Base-by-base conservation (phyloP, 2,329 filamentous ascomycete genomes). In the Thielaviopsis musarum region DNA sequence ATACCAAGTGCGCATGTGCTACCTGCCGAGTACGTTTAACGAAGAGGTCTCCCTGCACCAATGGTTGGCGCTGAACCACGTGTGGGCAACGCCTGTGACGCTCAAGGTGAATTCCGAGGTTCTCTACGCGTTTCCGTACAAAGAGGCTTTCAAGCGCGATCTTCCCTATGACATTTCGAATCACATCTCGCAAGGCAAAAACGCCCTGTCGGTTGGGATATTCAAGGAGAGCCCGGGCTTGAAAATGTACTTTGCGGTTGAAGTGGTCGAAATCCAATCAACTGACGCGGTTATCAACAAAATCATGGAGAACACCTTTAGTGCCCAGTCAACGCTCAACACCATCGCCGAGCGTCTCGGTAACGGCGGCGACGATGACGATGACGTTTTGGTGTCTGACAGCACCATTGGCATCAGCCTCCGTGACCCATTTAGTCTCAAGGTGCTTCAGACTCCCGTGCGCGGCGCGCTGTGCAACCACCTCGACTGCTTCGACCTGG, bases 401-500 rank as follows among this genome's bases (percentile, higher is more conserved):
- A 64, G 80, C 28, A 75, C 77, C 58, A 70, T 89, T 7, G 76
- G 75, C 2, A 75, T 90, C 58, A 77, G 83, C 62, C 71, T 90
- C 15, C 73, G 81, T 0, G 85, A 88, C 67, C 84, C 85, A 0
- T 87, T 87, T 66, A 84, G 75, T 60, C 73, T 78, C 1, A 72
- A 67, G 13, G 76, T 93, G 12, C 90, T 87, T 67, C 73, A 79
- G 5, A 75, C 78, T 0, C 91, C 93, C 0, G 88, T 84, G 1
- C 84, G 91, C 28, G 83, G 88, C 26, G 72, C 66, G 7, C 65
- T 69, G 2, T 98, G 93, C 69, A 73, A 74, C 24, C 91, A 98
- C 67, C 74, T 85, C 41, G 88, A 96, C 67, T 95, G 90, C 67
- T 96, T 97, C 67, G 91, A 97, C 68, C 80, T 96, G 7, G 79